phyloP scores from a whole-genome alignment of 1,284 basidiomycete genomes.

The Puccinia triticina region DNA sequence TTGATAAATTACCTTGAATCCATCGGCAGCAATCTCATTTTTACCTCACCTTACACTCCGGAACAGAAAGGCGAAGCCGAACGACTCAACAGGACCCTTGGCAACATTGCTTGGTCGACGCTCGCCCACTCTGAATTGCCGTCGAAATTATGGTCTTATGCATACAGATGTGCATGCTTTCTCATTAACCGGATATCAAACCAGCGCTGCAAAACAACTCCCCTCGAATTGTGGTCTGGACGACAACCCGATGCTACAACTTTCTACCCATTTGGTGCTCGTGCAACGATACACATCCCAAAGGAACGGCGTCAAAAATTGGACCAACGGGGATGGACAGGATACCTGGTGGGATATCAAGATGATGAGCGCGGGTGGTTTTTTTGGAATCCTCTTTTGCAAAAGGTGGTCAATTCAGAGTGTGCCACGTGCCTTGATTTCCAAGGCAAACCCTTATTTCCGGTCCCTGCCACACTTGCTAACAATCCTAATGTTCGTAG shows the following conservation, averaged over 20 bases:
- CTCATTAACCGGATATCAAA: slow-evolving; percentile 20
- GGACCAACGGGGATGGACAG: not conserved
- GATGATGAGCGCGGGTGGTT: not conserved
- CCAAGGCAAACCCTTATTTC: no score
- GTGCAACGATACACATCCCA: slow-evolving; percentile 8
- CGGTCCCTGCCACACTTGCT: not conserved
- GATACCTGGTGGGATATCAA: not conserved
- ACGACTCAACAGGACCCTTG: slow-evolving; percentile 19
- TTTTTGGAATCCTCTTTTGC: no score
- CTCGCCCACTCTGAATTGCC: not conserved
- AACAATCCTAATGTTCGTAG: no score
- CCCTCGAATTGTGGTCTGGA: not conserved
- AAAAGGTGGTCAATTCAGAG: no score
- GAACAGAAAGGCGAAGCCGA: slow-evolving; percentile 33
- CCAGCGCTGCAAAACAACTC: not conserved
- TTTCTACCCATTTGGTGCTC: slow-evolving; percentile 5
- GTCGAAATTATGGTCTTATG: not conserved
- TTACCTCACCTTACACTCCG: slow-evolving; percentile 12
- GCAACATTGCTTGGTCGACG: not conserved
- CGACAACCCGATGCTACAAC: not conserved
- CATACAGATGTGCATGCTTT: not conserved
- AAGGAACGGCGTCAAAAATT: not conserved
- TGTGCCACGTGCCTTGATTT: no score
- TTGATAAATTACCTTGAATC: not conserved
- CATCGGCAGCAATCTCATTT: not conserved